Percentiles rank a stretch among this genome's conserved stretches.
Evolutionary conservation across 768 basidiomycete species (phyloP).

Genomic region (Serendipita vermifera): DNA sequence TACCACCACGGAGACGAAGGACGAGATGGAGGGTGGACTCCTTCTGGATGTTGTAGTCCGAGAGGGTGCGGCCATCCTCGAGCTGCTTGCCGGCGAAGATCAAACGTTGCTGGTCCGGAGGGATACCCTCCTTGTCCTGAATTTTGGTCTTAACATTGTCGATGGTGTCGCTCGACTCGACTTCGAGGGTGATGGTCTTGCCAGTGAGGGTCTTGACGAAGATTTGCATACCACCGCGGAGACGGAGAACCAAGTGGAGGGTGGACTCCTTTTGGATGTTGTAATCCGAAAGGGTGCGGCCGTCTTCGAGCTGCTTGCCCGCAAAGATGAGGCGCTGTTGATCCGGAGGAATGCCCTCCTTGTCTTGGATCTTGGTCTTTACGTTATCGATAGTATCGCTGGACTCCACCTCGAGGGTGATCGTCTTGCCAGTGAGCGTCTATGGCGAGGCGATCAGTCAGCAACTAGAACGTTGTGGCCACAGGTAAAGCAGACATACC

Average conservation of each 20-base stretch:
- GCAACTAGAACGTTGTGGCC: neutral
- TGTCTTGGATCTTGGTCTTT: constrained; percentile 42
- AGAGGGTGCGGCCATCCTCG: constrained; percentile 37
- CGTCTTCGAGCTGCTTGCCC: constrained; percentile 85
- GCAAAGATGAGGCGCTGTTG: constrained; percentile 88
- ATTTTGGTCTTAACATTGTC: constrained; percentile 61
- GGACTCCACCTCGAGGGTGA: constrained; percentile 44
- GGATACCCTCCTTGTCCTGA: constrained; percentile 38
- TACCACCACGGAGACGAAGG: constrained; percentile 13
- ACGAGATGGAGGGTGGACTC: constrained; percentile 22
- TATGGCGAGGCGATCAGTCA: constrained; percentile 11
- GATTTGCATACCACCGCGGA: constrained; percentile 85
- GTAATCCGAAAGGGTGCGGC: constrained; percentile 80
- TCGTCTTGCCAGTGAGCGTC: constrained; percentile 41
- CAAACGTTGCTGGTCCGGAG: constrained; percentile 35
- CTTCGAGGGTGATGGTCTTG: constrained; percentile 87
- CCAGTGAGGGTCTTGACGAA: constrained; percentile 82
- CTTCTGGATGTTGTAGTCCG: constrained; percentile 35
- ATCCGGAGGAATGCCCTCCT: constrained; percentile 45
- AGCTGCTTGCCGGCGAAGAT: constrained; percentile 39
- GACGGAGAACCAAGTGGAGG: constrained; percentile 67
- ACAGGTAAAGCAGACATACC: neutral
- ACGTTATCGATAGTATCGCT: constrained; percentile 38
- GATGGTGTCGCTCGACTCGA: constrained; percentile 86
- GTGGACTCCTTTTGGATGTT: constrained; percentile 87